Evolutionary conservation across 2,329 filamentous ascomycete genomes (phyloP).

Genomic region (Penicillium frequentans): DNA sequence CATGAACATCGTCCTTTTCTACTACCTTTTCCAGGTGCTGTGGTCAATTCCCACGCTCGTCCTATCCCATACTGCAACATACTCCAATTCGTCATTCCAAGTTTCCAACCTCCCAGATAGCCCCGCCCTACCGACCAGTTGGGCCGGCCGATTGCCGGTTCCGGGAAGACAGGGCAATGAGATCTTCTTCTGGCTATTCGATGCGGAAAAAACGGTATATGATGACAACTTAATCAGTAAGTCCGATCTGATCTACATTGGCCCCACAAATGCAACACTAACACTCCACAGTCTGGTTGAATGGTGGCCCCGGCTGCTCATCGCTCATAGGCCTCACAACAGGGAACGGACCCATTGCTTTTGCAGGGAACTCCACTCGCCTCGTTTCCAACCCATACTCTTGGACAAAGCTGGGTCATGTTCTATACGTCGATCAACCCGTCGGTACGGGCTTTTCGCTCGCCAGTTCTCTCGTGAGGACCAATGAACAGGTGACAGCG

Average conservation of each 20-base stretch:
- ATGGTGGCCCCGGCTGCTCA: constrained; percentile 38
- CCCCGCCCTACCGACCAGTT: constrained; percentile 30
- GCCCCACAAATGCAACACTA: background rate
- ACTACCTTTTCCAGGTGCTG: constrained; percentile 22
- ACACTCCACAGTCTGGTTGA: constrained; percentile 32
- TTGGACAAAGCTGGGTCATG: constrained; percentile 35
- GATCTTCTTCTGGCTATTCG: constrained; percentile 41
- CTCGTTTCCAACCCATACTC: constrained; percentile 26
- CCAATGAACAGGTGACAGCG: constrained; percentile 29
- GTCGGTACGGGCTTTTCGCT: constrained; percentile 38
- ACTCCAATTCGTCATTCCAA: constrained; percentile 22
- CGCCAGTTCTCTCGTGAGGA: constrained; percentile 26
- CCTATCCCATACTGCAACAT: background rate
- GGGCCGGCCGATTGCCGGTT: constrained; percentile 36
- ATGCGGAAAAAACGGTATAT: constrained; percentile 29
- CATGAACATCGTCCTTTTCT: constrained; percentile 24
- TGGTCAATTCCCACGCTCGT: constrained; percentile 17
- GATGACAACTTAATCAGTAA: constrained; percentile 37
- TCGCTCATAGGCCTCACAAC: constrained; percentile 33
- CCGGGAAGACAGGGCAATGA: constrained; percentile 30
- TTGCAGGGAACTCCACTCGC: constrained; percentile 28
- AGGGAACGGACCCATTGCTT: constrained; percentile 37
- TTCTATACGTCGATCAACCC: constrained; percentile 39
- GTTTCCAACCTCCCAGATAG: constrained; percentile 31
- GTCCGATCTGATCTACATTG: constrained; percentile 2